Conservation (phyloP, 192 early-diverging fungal genomes). For the Anaeromyces robustus region DNA sequence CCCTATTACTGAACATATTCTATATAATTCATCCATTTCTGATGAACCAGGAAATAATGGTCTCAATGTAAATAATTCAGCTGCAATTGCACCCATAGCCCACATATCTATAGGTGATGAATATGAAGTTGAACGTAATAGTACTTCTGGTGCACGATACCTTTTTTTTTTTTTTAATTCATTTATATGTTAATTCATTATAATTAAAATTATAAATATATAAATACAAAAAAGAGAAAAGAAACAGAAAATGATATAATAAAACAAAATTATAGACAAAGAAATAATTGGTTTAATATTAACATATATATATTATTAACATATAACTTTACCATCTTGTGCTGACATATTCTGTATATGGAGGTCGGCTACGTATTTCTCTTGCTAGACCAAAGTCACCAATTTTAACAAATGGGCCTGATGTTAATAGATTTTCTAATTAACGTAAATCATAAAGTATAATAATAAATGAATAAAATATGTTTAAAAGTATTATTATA, state of each 20-base stretch:
- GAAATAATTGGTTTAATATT: no score
- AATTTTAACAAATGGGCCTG: constrained; percentile 55
- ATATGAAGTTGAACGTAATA: constrained; percentile 66
- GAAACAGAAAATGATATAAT: background rate
- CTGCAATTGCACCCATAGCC: constrained; percentile 83
- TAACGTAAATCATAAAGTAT: background rate
- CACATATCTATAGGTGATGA: constrained; percentile 90
- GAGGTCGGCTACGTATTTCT: constrained; percentile 72
- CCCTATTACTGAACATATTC: constrained; percentile 71
- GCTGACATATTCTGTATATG: constrained; percentile 94
- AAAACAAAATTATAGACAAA: background rate
- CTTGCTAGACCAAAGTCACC: constrained; percentile 93
- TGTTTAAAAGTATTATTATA: no score
- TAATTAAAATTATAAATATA: no score
- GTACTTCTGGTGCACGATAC: constrained; percentile 91
- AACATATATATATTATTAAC: no score
- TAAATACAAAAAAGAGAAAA: no score
- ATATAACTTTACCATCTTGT: constrained; percentile 65
- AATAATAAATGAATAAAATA: no score
- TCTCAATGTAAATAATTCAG: constrained; percentile 71
- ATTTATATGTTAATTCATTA: background rate
- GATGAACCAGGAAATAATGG: constrained; percentile 87
- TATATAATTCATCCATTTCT: constrained; percentile 83
- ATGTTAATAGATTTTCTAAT: constrained; percentile 73
- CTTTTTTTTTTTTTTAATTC: constrained; percentile 14